Percentiles rank a stretch among this genome's conserved stretches.
Evolutionary conservation across 257 asterid species (phyloP).

Genomic region (Oldenlandia corymbosa): DNA sequence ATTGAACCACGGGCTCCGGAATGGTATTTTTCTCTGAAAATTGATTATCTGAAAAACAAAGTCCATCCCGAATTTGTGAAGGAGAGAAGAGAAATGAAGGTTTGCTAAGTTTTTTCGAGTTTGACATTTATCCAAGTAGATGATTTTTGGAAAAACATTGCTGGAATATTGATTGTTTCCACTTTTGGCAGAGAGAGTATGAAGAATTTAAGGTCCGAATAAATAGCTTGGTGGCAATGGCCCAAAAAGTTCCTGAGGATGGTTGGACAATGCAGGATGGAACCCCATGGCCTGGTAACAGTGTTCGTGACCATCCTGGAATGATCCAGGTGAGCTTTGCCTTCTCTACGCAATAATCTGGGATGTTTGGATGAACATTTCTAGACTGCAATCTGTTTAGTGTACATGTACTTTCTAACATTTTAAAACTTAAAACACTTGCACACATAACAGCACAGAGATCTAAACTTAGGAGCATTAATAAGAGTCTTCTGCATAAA

Average conservation of each 20-base stretch:
- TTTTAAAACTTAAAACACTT: background rate
- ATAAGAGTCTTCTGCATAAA: background rate
- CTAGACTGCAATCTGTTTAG: background rate
- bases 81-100: conserved; percentile 88
- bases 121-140: background rate
- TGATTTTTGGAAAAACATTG: too few species aligned
- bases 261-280: conserved; percentile 99
- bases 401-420: background rate
- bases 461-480: background rate
- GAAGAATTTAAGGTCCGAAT: conserved; percentile 85
- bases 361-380: background rate
- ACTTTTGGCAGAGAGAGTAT: conserved; percentile 63
- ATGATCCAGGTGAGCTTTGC: conserved; percentile 76
- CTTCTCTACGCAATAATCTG: background rate
- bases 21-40: conserved; percentile 78
- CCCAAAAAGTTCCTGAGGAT: conserved; percentile 88
- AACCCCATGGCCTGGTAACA: conserved; percentile 92
- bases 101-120: conserved; percentile 9
- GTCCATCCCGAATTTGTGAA: conserved; percentile 78
- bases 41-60: conserved; percentile 73
- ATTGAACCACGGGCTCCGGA: conserved; percentile 93
- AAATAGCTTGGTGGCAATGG: conserved; percentile 62
- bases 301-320: conserved; percentile 90
- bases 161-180: too few species aligned
- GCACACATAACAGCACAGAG: background rate